Evolutionary conservation across 805 yeast species (phyloP), one percentile per base, ranked within the genome.

Genomic region (Lachancea sp.): DNA sequence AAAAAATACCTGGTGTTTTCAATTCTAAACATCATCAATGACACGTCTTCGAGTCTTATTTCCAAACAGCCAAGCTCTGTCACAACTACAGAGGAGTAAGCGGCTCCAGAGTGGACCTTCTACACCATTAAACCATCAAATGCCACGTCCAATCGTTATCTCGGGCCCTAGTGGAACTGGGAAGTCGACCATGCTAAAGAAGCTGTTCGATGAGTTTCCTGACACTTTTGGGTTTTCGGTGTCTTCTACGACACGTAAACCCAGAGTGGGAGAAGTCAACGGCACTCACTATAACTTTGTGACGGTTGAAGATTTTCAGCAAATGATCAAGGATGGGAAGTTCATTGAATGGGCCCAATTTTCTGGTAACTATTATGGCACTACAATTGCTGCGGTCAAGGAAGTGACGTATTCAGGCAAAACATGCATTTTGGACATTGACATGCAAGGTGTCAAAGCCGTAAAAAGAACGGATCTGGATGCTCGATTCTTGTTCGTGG

Each of bases 281-380:
- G 97, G 96, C 45, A 74, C 73, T 51, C 96, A 94, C 59, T 92
- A 92, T 73, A 80, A 90, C 65, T 92, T 90, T 61, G 75, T 75
- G 41, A 74, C 83, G 22, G 89, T 83, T 42, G 92, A 83, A 12
- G 75, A 77, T 44, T 92, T 92, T 75, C 75, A 87, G 65, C 59
- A 70, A 51, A 71, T 86, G 64, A 87, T 92, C 49, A 80, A 71
- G 8, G 78, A 79, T 18, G 69, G 76, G 33, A 83, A 80, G 47
- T 92, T 92, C 68, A 80, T 92, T 50, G 99, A 92, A 67, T 87
- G 95, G 92, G 98, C 99, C 4, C 92, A 88, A 66, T 92, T 92
- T 58, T 86, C 96, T 9, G 97, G 97, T 38, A 92, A 92, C 72
- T 89, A 84, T 72, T 92, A 92, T 66, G 99, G 99, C 44, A 92